Percentiles rank a stretch among this genome's conserved stretches.
These are phyloP conservation scores for Pleomassaria siparia DNA, from an alignment of 2,329 filamentous ascomycete genomes.

Conservation along the genomic window DNA sequence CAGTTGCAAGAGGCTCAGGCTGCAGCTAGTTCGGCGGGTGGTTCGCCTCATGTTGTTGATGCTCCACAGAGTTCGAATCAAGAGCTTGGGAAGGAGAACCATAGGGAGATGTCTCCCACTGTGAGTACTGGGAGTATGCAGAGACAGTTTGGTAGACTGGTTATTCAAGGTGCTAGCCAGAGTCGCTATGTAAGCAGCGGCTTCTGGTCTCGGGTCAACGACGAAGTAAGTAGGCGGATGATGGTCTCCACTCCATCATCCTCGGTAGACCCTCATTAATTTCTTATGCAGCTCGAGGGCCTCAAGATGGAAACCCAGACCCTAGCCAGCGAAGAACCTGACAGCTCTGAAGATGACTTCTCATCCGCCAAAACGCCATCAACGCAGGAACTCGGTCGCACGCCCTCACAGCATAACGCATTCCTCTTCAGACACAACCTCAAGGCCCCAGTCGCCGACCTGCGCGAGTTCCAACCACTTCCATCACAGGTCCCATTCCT, in stretches of 20 bases:
- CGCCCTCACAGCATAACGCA: constrained; percentile 51
- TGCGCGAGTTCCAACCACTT: constrained; percentile 50
- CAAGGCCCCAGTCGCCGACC: constrained; percentile 18
- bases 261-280: background rate
- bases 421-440: constrained; percentile 56
- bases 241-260: background rate
- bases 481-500: constrained; percentile 60
- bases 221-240: constrained; percentile 48
- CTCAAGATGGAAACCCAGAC: constrained; percentile 17
- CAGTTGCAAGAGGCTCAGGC: constrained; percentile 46
- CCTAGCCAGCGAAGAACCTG: constrained; percentile 51
- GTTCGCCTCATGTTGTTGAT: background rate
- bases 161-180: constrained; percentile 38
- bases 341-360: constrained; percentile 41
- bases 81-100: constrained; percentile 2
- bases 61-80: constrained; percentile 19
- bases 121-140: constrained; percentile 27
- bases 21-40: background rate
- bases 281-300: background rate
- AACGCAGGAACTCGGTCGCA: constrained; percentile 35
- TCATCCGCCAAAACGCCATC: constrained; percentile 32
- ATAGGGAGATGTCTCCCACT: constrained; percentile 7
- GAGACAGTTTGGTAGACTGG: constrained; percentile 44
- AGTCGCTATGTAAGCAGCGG: constrained; percentile 55
- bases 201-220: constrained; percentile 60